Base-by-base conservation (phyloP, 306 rosid species). In the Ormosia semicastrata region DNA sequence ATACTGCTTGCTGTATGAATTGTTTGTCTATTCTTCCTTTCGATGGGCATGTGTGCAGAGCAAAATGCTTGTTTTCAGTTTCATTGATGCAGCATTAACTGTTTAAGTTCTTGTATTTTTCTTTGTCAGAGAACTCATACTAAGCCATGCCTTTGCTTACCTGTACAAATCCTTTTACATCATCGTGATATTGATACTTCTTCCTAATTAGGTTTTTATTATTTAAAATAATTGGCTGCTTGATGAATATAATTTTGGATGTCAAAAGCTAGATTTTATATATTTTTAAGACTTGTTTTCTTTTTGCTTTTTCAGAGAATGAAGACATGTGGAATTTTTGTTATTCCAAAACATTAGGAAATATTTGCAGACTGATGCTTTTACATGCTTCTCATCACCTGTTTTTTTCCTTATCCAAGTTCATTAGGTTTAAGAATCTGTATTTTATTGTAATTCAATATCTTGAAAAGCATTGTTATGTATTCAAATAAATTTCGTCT, bases 21-120 rank as follows among this genome's bases (percentile, higher is more conserved):
- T 18, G 44, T 63, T 63, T 39, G 3, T 17, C 36, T 60, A n/a
- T 81, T 75, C 44, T 34, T 69, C 77, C 66, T 67, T 78, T 75
- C 14, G 17, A 53, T 59, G n/a, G 73, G 70, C 53, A 59, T 37
- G 34, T 15, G 49, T 73, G 54, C 46, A 4, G 58, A 29, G 14
- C 11, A 57, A 70, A 24, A 46, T 36, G n/a, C 18, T 75, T 66
- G 76, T 83, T 75, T 71, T 69, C 79, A 70, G 70, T 62, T 71
- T 69, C 79, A 70, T 75, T 62, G 74, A 11, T 24, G 54, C 59
- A 5, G 49, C 33, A n/a, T 40, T 63, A 70, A 5, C 29, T 53
- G 40, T 47, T 15, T 63, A 36, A 3, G 15, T 13, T 47, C 34
- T 69, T 83, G 46, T n/a, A 18, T 62, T 78, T 77, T 77, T 39